Percentiles rank a stretch among this genome's conserved stretches.
Evolutionary conservation across 2,329 filamentous ascomycete genomes (phyloP).

Genomic region (Exophiala mesophila): DNA sequence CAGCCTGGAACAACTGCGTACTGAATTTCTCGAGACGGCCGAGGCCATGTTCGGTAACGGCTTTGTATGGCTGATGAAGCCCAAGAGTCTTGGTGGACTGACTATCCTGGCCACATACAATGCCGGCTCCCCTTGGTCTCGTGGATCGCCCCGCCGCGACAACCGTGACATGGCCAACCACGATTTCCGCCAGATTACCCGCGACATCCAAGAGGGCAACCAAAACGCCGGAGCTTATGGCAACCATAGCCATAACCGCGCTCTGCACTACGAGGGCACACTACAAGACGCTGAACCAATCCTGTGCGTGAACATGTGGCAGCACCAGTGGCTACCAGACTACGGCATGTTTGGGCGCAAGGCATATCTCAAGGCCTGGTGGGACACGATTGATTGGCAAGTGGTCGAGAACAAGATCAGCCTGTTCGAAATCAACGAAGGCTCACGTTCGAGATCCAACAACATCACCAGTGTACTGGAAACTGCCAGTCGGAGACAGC

Average conservation of each 20-base stretch:
- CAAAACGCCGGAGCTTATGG: constrained; percentile 27
- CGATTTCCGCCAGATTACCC: constrained; percentile 26
- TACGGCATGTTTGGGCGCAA: constrained; percentile 74
- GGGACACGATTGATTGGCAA: constrained; percentile 81
- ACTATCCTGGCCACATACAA: constrained; percentile 84
- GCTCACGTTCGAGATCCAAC: neutral
- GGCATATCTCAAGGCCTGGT: constrained; percentile 74
- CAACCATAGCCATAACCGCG: constrained; percentile 17
- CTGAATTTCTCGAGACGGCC: constrained; percentile 75
- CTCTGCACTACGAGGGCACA: constrained; percentile 12
- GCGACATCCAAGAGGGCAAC: constrained; percentile 8
- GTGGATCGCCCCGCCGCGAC: constrained; percentile 73
- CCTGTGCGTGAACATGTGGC: constrained; percentile 92
- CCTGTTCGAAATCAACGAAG: neutral
- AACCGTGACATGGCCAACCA: constrained; percentile 42
- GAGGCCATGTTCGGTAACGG: constrained; percentile 92
- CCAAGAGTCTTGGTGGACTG: constrained; percentile 41
- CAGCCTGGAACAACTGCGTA: constrained; percentile 73
- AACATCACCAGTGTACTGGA: neutral
- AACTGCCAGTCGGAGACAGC: neutral
- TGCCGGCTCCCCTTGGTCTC: constrained; percentile 80
- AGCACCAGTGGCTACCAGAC: constrained; percentile 85
- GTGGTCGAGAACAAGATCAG: constrained; percentile 46
- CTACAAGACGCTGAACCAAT: constrained; percentile 45
- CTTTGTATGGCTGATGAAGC: constrained; percentile 88